Base-by-base conservation (phyloP, 257 asterid species). In the Mentha longifolia region DNA sequence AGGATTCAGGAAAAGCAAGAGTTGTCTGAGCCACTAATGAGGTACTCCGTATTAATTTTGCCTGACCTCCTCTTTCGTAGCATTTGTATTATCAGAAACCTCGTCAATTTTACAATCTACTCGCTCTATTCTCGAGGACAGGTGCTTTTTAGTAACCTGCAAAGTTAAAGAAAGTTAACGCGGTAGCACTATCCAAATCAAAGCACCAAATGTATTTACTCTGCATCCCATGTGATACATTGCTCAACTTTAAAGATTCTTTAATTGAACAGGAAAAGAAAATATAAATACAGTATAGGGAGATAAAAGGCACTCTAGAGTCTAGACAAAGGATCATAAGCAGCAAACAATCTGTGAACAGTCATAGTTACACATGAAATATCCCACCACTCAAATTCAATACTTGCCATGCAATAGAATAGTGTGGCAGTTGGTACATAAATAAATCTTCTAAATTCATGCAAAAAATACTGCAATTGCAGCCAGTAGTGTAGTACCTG, bases 41-140 rank as follows among this genome's bases (percentile, higher is more conserved):
- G 70, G 12, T 19, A n/a, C n/a, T n/a, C n/a, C n/a, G n/a, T n/a
- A 60, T 13, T 67, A 55, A 71, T 41, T 71, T 55, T 67, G 67
- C 50, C 95, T 77, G 45, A 90, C 98, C 95, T 90, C 91, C 6
- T 77, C 95, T 65, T 74, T 90, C 17, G 91, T 85, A 56, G 91
- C 89, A 69, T 77, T 65, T 57, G 89, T 73, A 78, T 79, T 77
- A 39, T 85, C 91, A 33, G 78, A 76, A 77, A 87, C 84, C 75
- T 90, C 98, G 9, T 92, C 95, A 67, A 92, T 67, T 79, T 92
- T 95, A 73, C 84, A 67, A 73, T 87, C 96, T 65, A 85, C 91
- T 4, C 85, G 80, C 70, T 90, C 91, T 68, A 95, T 86, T 67
- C 84, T 83, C 52, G 92, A 85, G 65, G 95, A 79, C 57, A 95